These are phyloP conservation scores for Biscutella laevigata DNA, from an alignment of 441 rosid species.

Conservation along the genomic window DNA sequence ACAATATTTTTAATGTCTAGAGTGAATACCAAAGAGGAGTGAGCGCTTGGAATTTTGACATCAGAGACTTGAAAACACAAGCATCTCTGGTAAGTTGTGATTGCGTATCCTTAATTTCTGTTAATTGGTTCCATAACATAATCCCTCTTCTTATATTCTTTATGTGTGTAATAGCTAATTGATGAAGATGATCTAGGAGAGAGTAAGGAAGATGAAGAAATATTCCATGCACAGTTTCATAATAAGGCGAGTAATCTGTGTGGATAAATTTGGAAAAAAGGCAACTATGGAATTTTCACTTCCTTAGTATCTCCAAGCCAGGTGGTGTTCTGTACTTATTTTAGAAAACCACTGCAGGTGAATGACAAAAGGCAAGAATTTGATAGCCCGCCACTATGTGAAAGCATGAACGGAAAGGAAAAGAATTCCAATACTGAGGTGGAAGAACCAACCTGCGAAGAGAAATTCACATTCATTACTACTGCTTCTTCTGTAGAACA, in stretches of 20 bases:
- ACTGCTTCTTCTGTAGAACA: conserved; percentile 43
- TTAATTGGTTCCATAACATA: conserved; percentile 10
- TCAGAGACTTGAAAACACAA: conserved; percentile 89
- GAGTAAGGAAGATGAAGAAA: conserved; percentile 52
- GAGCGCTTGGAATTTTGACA: conserved; percentile 97
- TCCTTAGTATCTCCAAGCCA: conserved; percentile 24
- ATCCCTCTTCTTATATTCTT: conserved; percentile 3
- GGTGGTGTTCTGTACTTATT: conserved; percentile 27
- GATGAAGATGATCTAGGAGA: conserved; percentile 68
- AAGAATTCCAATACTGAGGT: conserved; percentile 36
- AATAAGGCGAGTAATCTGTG: conserved; percentile 40
- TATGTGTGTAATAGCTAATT: conserved; percentile 40
- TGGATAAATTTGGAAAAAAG: background rate
- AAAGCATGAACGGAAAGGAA: conserved; percentile 40
- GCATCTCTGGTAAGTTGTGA: conserved; percentile 65
- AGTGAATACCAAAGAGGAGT: conserved; percentile 97
- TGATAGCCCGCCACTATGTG: conserved; percentile 30
- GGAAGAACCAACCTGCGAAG: conserved; percentile 30
- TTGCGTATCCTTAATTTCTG: conserved; percentile 1
- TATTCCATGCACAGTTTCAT: conserved; percentile 25
- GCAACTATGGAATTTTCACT: conserved; percentile 1
- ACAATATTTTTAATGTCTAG: conserved; percentile 31
- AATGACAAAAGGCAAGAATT: conserved; percentile 29
- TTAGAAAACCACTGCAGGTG: conserved; percentile 28
- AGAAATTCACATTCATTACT: conserved; percentile 34